phyloP scores from a whole-genome alignment of 106 monocot genomes.

The Dioscorea alata region DNA sequence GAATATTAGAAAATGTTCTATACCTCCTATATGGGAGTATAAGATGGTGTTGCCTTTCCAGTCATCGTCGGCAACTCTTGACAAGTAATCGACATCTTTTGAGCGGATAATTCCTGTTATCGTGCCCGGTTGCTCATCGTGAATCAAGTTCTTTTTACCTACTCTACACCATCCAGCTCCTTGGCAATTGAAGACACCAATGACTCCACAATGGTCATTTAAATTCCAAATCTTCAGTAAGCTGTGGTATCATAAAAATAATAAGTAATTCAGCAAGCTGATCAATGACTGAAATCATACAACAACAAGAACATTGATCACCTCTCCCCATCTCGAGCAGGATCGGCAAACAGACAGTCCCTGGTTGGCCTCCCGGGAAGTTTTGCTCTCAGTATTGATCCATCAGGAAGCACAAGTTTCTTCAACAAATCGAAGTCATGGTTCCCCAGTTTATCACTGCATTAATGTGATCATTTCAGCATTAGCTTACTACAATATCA shows the following conservation, averaged over 20 bases:
- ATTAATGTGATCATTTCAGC: neutral
- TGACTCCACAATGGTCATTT: conserved; percentile 57
- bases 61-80: conserved; percentile 26
- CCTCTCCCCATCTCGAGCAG: conserved; percentile 61
- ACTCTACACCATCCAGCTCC: conserved; percentile 76
- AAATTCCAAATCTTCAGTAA: conserved; percentile 61
- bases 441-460: conserved; percentile 59
- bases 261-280: neutral
- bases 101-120: conserved; percentile 37
- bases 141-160: conserved; percentile 49
- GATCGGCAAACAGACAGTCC: conserved; percentile 74
- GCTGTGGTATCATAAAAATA: conserved; percentile 7
- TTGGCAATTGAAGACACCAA: conserved; percentile 83
- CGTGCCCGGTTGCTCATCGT: conserved; percentile 47
- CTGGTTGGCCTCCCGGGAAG: conserved; percentile 65
- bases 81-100: conserved; percentile 44
- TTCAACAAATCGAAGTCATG: conserved; percentile 63
- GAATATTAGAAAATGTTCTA: no score
- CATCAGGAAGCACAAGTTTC: conserved; percentile 73
- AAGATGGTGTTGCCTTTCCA: conserved; percentile 53
- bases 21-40: conserved; percentile 45
- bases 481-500: no score
- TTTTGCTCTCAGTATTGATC: conserved; percentile 69
- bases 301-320: neutral
- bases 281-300: neutral